A percentile compares a stretch with the other conserved stretches of the same genome.
These are phyloP conservation scores for Solanum sparsipilum DNA, from an alignment of 257 asterid genomes.

Conservation along the genomic window DNA sequence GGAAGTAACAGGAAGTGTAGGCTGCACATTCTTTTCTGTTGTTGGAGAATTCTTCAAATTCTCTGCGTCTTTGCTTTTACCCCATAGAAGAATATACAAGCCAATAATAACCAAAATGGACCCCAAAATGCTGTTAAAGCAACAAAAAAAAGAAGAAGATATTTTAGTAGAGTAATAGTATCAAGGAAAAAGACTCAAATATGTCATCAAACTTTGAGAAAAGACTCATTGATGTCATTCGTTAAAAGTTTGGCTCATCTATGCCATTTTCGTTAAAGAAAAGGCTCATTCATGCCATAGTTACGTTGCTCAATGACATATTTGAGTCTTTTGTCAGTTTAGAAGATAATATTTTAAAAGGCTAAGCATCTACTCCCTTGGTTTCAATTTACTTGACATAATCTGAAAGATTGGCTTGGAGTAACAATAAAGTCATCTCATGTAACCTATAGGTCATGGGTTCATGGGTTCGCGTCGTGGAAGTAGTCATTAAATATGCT, in stretches of 20 bases:
- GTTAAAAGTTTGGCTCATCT: too few relatives aligned
- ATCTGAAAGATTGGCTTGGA: not conserved
- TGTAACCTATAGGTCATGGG: not conserved
- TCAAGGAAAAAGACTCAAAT: too few relatives aligned
- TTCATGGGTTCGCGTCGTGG: not conserved
- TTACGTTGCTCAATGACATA: not conserved
- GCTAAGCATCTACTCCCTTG: not conserved
- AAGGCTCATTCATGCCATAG: rapidly evolving
- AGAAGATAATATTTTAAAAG: not conserved
- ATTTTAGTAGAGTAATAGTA: not conserved
- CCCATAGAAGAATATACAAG: slow-evolving; percentile 67
- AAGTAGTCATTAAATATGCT: not conserved
- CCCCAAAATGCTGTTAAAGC: slow-evolving; percentile 49
- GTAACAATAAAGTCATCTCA: rapidly evolving
- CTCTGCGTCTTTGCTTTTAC: slow-evolving; percentile 46
- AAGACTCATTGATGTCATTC: not conserved
- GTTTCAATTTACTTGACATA: not conserved
- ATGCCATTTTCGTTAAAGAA: too few relatives aligned
- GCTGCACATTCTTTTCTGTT: slow-evolving; percentile 9
- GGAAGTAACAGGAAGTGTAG: not conserved
- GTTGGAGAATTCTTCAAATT: slow-evolving; percentile 4
- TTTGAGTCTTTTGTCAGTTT: not conserved
- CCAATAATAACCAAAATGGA: slow-evolving; percentile 53
- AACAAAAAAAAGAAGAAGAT: not conserved
- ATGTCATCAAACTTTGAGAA: too few relatives aligned